Conservation (phyloP, 257 asterid genomes). For the Primulina tabacum region DNA sequence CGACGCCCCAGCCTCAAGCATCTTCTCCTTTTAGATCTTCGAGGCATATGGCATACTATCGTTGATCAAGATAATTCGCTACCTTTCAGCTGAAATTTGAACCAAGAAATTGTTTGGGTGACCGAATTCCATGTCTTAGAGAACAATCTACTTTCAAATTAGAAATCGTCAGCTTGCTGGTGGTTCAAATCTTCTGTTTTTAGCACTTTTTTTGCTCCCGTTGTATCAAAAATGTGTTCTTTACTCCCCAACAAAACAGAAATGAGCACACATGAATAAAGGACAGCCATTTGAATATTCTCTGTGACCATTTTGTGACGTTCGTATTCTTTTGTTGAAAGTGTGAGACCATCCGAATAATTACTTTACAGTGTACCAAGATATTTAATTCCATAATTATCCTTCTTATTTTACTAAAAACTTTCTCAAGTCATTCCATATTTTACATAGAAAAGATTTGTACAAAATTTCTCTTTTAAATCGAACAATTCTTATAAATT, state of each 20-base stretch:
- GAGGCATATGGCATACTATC: conserved; percentile 89
- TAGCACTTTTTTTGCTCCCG: no score
- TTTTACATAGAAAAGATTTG: no score
- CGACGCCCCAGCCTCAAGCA: conserved; percentile 35
- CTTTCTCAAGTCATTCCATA: no score
- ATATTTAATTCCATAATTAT: no score
- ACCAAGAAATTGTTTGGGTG: neutral
- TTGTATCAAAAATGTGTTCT: neutral
- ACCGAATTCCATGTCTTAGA: neutral
- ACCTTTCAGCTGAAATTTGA: conserved; percentile 11
- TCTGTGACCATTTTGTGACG: no score
- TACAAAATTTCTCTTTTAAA: no score
- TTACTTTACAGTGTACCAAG: no score
- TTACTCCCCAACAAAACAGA: neutral
- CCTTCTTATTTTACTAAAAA: no score
- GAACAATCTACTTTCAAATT: neutral
- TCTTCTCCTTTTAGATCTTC: conserved; percentile 77
- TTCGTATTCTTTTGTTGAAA: no score
- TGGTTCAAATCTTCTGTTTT: no score
- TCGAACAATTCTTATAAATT: no score
- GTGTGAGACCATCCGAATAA: no score
- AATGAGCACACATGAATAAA: neutral
- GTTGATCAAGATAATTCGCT: conserved; percentile 34
- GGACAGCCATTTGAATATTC: neutral
- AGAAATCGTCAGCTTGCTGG: neutral